Conservation (phyloP, 2,329 filamentous ascomycete genomes). For the Mycocentrospora acerina region DNA sequence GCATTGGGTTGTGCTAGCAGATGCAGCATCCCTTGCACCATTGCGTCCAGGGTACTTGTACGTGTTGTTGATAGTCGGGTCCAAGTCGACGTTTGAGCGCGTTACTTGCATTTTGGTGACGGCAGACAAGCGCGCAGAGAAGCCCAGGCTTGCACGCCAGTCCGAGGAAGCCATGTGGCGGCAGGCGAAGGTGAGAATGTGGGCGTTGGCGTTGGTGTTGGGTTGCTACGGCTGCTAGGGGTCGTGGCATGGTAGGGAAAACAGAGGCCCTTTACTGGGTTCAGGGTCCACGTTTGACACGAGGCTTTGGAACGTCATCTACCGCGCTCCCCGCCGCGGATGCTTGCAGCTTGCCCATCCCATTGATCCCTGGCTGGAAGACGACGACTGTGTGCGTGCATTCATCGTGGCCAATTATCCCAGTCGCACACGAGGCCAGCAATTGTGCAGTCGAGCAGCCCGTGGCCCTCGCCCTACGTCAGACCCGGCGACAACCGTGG, state of each 20-base stretch:
- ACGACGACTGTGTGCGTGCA: too few relatives aligned
- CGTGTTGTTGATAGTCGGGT: too few relatives aligned
- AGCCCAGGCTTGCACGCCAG: slow-evolving; percentile 47
- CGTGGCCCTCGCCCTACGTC: slow-evolving; percentile 13
- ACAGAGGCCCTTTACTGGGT: slow-evolving; percentile 64
- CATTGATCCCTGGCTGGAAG: too few relatives aligned
- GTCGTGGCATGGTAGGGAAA: slow-evolving; percentile 59
- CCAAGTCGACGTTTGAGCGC: slow-evolving; percentile 5
- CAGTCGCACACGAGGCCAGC: too few relatives aligned
- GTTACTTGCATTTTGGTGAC: slow-evolving; percentile 53
- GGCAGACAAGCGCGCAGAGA: slow-evolving; percentile 47
- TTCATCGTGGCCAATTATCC: too few relatives aligned
- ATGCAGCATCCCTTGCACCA: too few relatives aligned
- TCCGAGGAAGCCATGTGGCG: slow-evolving; percentile 28
- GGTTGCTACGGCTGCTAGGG: slow-evolving; percentile 4
- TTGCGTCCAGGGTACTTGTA: too few relatives aligned
- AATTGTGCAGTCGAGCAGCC: too few relatives aligned
- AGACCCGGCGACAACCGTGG: slow-evolving; percentile 19
- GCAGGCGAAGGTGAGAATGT: slow-evolving; percentile 15
- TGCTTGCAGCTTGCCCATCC: too few relatives aligned
- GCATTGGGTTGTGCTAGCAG: too few relatives aligned
- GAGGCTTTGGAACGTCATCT: too few relatives aligned
- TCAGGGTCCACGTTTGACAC: too few relatives aligned
- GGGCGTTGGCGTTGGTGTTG: slow-evolving; percentile 1
- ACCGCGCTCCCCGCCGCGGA: not conserved